Percentiles rank a stretch among this genome's conserved stretches.
phyloP scores from a whole-genome alignment of 75 land plant species.

The Gnetum montanum region DNA sequence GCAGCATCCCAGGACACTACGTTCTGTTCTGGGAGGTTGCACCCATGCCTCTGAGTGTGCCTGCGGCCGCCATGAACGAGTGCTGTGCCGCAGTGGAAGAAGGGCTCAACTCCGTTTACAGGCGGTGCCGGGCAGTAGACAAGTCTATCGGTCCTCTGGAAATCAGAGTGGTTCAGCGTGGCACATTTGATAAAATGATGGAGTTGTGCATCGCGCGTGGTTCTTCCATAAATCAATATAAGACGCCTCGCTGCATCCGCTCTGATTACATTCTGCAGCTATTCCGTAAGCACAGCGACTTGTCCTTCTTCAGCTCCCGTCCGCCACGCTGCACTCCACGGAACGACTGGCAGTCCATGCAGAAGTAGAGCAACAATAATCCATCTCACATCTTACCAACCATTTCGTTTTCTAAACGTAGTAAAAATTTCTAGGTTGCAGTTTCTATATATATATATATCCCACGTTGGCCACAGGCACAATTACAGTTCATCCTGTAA shows the following conservation, averaged over 20 bases:
- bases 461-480: too few relatives aligned
- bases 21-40: conserved; percentile 70
- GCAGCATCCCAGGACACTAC: conserved; percentile 68
- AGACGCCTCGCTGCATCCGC: conserved; percentile 85
- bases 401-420: too few relatives aligned
- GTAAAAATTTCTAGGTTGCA: too few relatives aligned
- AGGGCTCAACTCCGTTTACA: conserved; percentile 39
- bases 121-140: conserved; percentile 34
- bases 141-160: conserved; percentile 63
- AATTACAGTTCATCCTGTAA: too few relatives aligned
- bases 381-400: too few relatives aligned
- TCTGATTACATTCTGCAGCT: too few relatives aligned
- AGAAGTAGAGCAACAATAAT: too few relatives aligned
- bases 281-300: too few relatives aligned
- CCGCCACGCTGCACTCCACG: too few relatives aligned
- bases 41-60: conserved; percentile 46
- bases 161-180: conserved; percentile 50
- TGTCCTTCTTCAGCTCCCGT: too few relatives aligned
- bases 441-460: too few relatives aligned
- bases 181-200: conserved; percentile 62
- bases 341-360: too few relatives aligned
- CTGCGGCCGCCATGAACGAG: conserved; percentile 19
- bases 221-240: conserved; percentile 74
- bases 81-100: conserved; percentile 62
- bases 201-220: conserved; percentile 41